These are phyloP conservation scores for Garcileccinum viscosum DNA, from an alignment of 1,284 basidiomycete genomes.

Conservation along the genomic window DNA sequence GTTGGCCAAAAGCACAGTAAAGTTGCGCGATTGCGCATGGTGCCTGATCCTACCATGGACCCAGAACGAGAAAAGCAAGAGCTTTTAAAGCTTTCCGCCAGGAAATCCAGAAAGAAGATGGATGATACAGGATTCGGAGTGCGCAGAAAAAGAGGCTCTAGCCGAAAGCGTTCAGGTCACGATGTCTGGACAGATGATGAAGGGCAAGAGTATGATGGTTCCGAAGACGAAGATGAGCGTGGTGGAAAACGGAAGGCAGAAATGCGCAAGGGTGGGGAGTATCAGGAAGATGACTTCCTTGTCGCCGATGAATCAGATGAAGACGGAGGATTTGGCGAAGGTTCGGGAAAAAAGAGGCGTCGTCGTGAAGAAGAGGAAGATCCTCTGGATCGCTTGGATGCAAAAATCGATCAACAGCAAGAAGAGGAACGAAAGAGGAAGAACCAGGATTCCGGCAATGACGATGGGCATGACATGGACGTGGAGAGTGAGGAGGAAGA, in stretches of 20 bases:
- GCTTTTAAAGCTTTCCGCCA: conserved; percentile 65
- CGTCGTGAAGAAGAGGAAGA: conserved; percentile 55
- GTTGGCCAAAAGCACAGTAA: conserved; percentile 86
- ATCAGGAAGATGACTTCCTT: conserved; percentile 83
- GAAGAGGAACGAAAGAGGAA: conserved; percentile 50
- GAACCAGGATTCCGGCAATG: conserved; percentile 32
- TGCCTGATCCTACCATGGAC: conserved; percentile 73
- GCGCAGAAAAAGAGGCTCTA: conserved; percentile 52
- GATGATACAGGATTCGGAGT: conserved; percentile 54
- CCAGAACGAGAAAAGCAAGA: conserved; percentile 78
- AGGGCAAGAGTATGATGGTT: conserved; percentile 61
- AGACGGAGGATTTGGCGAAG: conserved; percentile 52
- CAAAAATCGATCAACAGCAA: conserved; percentile 58
- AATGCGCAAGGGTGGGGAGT: conserved; percentile 61
- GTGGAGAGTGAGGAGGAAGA: conserved; percentile 78
- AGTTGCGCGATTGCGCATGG: conserved; percentile 77
- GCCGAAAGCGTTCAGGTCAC: conserved; percentile 50
- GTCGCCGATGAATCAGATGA: conserved; percentile 79
- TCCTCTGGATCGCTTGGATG: conserved; percentile 72
- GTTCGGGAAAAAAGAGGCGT: conserved; percentile 45
- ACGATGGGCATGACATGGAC: conserved; percentile 63
- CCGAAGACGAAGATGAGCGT: conserved; percentile 55
- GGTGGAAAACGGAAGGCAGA: conserved; percentile 45
- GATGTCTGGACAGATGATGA: conserved; percentile 70
- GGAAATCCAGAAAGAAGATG: conserved; percentile 62